Evolutionary conservation across 768 basidiomycete genomes (phyloP), one percentile per base, ranked within the genome.

Genomic region (Kwoniella botswanensis): DNA sequence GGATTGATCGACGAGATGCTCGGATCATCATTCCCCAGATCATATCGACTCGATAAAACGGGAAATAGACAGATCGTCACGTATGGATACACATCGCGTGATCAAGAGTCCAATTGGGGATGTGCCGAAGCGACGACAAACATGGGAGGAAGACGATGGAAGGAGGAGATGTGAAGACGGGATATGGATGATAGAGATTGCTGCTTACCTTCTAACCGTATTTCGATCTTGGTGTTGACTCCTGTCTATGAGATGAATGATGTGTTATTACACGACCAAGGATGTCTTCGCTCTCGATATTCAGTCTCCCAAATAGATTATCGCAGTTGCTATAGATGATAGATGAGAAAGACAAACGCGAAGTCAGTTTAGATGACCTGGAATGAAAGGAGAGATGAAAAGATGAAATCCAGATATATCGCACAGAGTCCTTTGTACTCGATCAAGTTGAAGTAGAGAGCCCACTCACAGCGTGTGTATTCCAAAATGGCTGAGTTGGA

Each of bases 11-110:
- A 58, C 57, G 26, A 35, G 12, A 13, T 35, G 13, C 57, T 58
- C 57, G 17, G 43, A 58, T 71, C 52, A 60, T 43, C n/a, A 7
- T 13, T 55, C 15, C 22, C 41, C 54, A 22, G 56, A 64, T 26
- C 18, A 18, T 26, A 17, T 58, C 7, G 57, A 58, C 21, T 24
- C 21, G 57, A 35, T 10, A 17, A 18, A 18, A 24, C 22, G 17
- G 12, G 57, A n/a, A 18, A 12, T 9, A 58, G 15, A 26, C 15
- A 58, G 57, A 58, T 58, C 57, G 57, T 29, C 15, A 58, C 26
- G 9, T 18, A 21, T 24, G 29, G 26, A 58, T 13, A 26, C 22
- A 58, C 21, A 35, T 18, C 57, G 26, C 57, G 26, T 58, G 57
- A 58, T 41, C 4, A 26, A 22, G 2, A 56, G 1, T 18, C 17